Base-by-base conservation (phyloP, 768 basidiomycete genomes). In the Lactifluus rugatus region DNA sequence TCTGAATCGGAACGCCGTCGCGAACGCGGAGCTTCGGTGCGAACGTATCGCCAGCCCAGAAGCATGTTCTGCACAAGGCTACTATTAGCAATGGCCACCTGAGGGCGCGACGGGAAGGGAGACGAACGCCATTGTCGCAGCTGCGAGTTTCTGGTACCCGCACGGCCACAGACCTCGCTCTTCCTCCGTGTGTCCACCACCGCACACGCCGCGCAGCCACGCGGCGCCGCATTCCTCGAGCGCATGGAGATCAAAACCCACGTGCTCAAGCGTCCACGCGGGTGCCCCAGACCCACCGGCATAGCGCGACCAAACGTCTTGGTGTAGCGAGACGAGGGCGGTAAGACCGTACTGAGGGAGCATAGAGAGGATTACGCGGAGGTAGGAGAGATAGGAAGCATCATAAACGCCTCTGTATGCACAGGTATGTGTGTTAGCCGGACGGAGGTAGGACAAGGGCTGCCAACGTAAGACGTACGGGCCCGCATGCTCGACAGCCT, bases 301-400 rank as follows among this genome's bases (percentile, higher is more conserved):
- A 65, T 93, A 94, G 4, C 95, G 83, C 0, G 93, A 95, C 89
- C 92, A 97, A 32, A 97, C 92, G 68, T 97, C 93, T 70, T 95
- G 95, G 68, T 98, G 95, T 56, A 95, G 68, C 10, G 83, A 83
- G 17, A 94, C 78, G 64, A 89, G 90, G 2, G 86, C 85, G 3
- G 76, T 74, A 32, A 93, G 69, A 14, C 87, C 85, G 60, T 86
- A 92, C 59, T 82, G 68, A 0, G 90, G 86, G 25, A 92, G 74
- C 25, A 89, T 66, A 0, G 81, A 79, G 9, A 92, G 73, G 2
- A 99, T 71, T 1, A 73, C 66, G 56, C 82, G 81, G 31, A 99
- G 72, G 67, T 98, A 97, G 17, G 76, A 67, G 5, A 98, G 75
- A 69, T 96, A 98, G 51, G 85, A 84, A 6, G 71, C 73, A 69